Base-by-base conservation (phyloP, 768 basidiomycete genomes). In the Crucibulum laeve region DNA sequence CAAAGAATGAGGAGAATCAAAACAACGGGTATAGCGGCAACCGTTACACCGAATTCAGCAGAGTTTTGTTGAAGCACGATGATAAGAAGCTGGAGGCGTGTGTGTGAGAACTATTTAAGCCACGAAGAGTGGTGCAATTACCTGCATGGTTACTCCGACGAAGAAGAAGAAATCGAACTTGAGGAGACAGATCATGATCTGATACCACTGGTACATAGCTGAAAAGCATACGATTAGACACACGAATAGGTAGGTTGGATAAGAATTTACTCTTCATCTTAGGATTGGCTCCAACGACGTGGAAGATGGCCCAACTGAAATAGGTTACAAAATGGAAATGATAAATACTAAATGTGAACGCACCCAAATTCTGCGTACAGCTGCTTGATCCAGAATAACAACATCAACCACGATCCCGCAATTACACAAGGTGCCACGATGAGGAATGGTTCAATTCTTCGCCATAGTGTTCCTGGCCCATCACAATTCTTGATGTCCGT, bases 141-240 rank as follows among this genome's bases (percentile, higher is more conserved):
- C 89, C 79, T 92, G 90, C 77, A 91, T 90, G 2, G 89, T 91
- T 19, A 91, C 83, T n/a, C 84, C 90, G 17, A 76, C 73, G 57
- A 92, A 91, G 60, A 77, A 80, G 69, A 92, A 92, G 62, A 91
- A 92, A 61, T 92, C 89, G 60, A 92, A 90, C 59, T 91, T 92
- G 53, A 92, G 77, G 41, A 92, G 73, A 56, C 87, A 91, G 36
- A 92, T 80, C 73, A 91, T 78, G 53, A 92, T 79, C 65, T 92
- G 86, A 56, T 92, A 92, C 64, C 70, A 89, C 53, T 85, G 86
- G 59, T 89, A 91, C 90, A 92, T 92, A 24, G 76, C 89, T 91
- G 49, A 41, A 52, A 25, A 49, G 26, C 44, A 13, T 3, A 35
- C 24, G 48, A 13, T 51, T 37, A 18, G 23, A 32, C 19, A 3